These are phyloP conservation scores for Emericellopsis terricola DNA, from an alignment of 495 filamentous ascomycete genomes.

Conservation along the genomic window DNA sequence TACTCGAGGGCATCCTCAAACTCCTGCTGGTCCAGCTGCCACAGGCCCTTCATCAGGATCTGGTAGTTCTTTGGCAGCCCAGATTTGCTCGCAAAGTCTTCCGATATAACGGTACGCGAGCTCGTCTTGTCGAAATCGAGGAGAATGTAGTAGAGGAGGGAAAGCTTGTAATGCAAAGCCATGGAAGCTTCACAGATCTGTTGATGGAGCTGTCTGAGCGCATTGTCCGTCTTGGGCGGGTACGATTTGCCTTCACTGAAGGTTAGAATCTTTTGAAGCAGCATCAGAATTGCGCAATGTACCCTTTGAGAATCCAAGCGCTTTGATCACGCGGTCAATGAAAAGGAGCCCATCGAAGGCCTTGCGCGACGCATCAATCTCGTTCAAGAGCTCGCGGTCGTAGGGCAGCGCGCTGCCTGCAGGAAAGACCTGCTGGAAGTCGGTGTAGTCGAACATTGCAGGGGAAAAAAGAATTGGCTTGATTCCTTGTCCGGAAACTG, in stretches of 20 bases:
- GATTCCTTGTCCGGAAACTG: too few relatives aligned
- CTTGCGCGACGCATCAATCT: slow-evolving; percentile 43
- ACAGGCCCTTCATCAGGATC: slow-evolving; percentile 64
- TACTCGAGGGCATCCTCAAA: slow-evolving; percentile 57
- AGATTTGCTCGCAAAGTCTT: slow-evolving; percentile 29
- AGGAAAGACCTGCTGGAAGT: slow-evolving; percentile 47
- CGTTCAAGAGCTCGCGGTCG: slow-evolving; percentile 33
- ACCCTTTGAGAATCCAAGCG: slow-evolving; percentile 55
- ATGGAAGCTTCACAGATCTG: slow-evolving; percentile 39
- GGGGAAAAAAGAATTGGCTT: not conserved
- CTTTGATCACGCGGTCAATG: slow-evolving; percentile 51
- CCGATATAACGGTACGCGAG: slow-evolving; percentile 29
- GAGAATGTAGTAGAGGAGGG: slow-evolving; percentile 63
- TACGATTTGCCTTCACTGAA: slow-evolving; percentile 35
- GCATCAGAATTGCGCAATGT: slow-evolving; percentile 5
- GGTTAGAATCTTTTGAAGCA: not conserved
- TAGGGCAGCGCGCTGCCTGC: slow-evolving; percentile 44
- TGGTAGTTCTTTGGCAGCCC: slow-evolving; percentile 45
- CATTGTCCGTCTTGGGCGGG: slow-evolving; percentile 45
- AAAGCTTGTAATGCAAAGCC: slow-evolving; percentile 55
- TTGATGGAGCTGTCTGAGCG: slow-evolving; percentile 44
- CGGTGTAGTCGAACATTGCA: slow-evolving; percentile 23
- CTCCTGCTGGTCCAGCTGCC: slow-evolving; percentile 54
- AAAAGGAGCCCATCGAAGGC: slow-evolving; percentile 49
- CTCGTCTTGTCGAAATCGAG: slow-evolving; percentile 45